Evolutionary conservation across 306 rosid genomes (phyloP).

Genomic region (Inga laurina): DNA sequence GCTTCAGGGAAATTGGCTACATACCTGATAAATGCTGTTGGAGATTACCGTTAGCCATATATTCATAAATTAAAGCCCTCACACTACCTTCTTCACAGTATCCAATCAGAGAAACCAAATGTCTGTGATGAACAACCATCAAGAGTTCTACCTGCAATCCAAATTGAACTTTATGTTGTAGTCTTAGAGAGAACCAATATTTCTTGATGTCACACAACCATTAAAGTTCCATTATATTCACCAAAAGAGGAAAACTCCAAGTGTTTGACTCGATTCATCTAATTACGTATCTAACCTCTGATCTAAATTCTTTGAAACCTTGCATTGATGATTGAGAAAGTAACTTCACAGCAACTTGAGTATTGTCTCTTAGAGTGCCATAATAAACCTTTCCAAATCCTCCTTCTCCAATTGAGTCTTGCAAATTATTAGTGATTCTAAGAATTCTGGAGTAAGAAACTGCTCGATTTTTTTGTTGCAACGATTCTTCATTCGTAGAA

Average conservation of each 20-base stretch:
- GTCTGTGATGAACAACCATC: slow-evolving; percentile 33
- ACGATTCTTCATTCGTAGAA: neutral
- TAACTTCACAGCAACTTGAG: slow-evolving; percentile 40
- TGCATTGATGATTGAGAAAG: slow-evolving; percentile 38
- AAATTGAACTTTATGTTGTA: neutral
- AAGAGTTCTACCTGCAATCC: slow-evolving; percentile 32
- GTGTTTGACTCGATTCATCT: too few species aligned
- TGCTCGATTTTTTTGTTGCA: slow-evolving; percentile 13
- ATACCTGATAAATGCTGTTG: slow-evolving; percentile 27
- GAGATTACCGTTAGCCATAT: slow-evolving; percentile 35
- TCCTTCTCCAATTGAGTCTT: slow-evolving; percentile 35
- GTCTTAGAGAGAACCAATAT: neutral
- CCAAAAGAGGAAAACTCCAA: too few species aligned
- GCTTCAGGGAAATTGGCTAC: neutral
- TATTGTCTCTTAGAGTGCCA: slow-evolving; percentile 17
- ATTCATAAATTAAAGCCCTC: slow-evolving; percentile 40
- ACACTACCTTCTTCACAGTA: neutral
- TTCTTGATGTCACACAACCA: neutral
- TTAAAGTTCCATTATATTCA: neutral
- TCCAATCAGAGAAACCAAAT: slow-evolving; percentile 25
- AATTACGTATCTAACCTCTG: slow-evolving; percentile 18
- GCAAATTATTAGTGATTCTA: slow-evolving; percentile 30
- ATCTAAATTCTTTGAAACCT: slow-evolving; percentile 33
- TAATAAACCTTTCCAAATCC: slow-evolving; percentile 48
- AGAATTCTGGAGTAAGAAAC: slow-evolving; percentile 32